Evolutionary conservation across 345 rosid species (phyloP), one percentile per base, ranked within the genome.

Genomic region (Citrus sp.): DNA sequence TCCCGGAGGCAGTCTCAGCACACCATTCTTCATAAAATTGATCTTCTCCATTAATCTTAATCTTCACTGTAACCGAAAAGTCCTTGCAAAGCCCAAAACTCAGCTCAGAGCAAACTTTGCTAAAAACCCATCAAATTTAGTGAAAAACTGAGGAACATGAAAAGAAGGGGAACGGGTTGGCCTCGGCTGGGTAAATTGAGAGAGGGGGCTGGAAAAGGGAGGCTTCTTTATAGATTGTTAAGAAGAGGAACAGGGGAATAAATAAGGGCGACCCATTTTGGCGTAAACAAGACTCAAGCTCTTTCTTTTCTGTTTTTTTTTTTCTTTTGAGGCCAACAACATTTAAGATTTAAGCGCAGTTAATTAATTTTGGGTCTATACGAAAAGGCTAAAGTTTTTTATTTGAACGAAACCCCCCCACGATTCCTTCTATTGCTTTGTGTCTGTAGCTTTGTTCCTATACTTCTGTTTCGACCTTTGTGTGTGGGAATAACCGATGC

Each of bases 1-100:
- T 1, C 99, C 99, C 5, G 97, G 99, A 27, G 98, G 98, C 77
- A 95, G 80, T 73, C 91, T 92, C 18, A 92, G 66, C 42, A 85
- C 87, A 58, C 94, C 93, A 82, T 90, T 90, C 75, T 86, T 93
- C 10, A 87, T 82, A 69, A 82, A 87, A 86, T 72, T 88, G 1
- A 81, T 74, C 82, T 85, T 90, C 78, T 91, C 94, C 95, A 89
- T 89, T 65, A 13, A 46, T 46, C 51, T 46, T 13, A 46, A 13
- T 42, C 51, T 0, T 10, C 51, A 42, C 51, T 12, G 13, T 42
- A 42, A 10, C 14, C 51, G 18, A 46, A 46, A 46, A 46, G 51
- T 42, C 49, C 12, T 3, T 10, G 49, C 49, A 42, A 42, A 42
- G 51, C 51, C 51, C 51, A 46, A 2, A 13, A 46, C 51, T 46